Base-by-base conservation (phyloP, 768 basidiomycete genomes). In the Exsudoporus frostii region DNA sequence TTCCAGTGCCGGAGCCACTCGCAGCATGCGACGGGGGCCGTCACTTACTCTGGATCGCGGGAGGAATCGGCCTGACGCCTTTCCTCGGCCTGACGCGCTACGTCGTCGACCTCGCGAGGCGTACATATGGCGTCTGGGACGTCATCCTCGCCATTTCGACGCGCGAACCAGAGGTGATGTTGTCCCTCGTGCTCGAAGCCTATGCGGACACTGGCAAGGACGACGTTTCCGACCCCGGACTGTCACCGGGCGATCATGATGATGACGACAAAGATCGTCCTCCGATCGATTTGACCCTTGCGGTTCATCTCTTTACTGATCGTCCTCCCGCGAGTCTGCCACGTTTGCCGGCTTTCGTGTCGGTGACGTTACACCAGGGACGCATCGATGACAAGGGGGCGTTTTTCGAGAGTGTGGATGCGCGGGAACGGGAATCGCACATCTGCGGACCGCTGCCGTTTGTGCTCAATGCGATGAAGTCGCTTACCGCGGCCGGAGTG, bases 31-130 rank as follows among this genome's bases (percentile, higher is more conserved):
- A 65, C 9, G 57, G 55, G 10, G 61, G 53, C 15, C 65, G 51
- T 39, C 70, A 70, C 30, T 59, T 82, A 27, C 64, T 84, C 25
- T 85, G 81, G 82, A 66, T 82, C n/a, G 83, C 82, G 1, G 84
- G 82, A 22, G 84, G 84, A 1, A 85, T 86, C 37, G 84, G 85
- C 4, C 43, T 86, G 19, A 86, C 85, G 17, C 84, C 83, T 0
- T 86, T 82, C 65, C 61, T 86, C n/a, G 75, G 76, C 25, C 76
- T 85, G 78, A 70, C 83, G 1, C 50, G 51, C 17, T 37, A 65
- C 9, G 55, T 64, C 14, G 49, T 57, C 17, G 45, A 51, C 13
- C 58, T 65, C 17, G 48, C 56, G 24, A 49, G 52, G 39, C 36
- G 44, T 25, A 53, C 45, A 55, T 53, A 56, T 9, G 65, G 64